Conservation (phyloP, 768 basidiomycete genomes). For the Boletus bicolor region DNA sequence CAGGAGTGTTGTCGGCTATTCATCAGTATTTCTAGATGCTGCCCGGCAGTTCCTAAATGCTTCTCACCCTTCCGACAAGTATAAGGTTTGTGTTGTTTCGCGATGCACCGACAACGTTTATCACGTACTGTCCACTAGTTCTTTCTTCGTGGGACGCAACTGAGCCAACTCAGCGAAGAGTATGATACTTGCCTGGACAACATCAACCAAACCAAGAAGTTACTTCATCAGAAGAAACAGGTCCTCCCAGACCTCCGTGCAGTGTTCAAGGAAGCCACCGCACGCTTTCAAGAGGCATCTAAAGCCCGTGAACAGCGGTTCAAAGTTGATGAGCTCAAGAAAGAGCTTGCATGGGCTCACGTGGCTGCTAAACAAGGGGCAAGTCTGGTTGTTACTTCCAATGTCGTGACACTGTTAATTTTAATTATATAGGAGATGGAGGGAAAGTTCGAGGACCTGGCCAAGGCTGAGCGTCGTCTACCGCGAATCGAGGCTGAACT, state of each 20-base stretch:
- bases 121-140: conserved; percentile 49
- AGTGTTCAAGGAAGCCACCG: conserved; percentile 52
- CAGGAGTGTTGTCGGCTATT: neutral
- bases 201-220: conserved; percentile 62
- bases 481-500: conserved; percentile 41
- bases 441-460: conserved; percentile 40
- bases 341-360: conserved; percentile 86
- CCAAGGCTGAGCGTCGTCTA: conserved; percentile 36
- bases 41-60: conserved; percentile 76
- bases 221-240: conserved; percentile 69
- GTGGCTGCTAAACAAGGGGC: conserved; percentile 69
- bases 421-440: conserved; percentile 39
- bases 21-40: conserved; percentile 26
- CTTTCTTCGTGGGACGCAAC: conserved; percentile 91
- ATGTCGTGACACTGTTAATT: neutral
- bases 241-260: conserved; percentile 73
- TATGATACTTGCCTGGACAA: conserved; percentile 77
- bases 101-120: neutral
- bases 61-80: conserved; percentile 79
- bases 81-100: conserved; percentile 55
- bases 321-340: conserved; percentile 67
- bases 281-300: conserved; percentile 67
- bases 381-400: conserved; percentile 20
- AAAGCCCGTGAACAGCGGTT: conserved; percentile 69
- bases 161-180: conserved; percentile 82